Evolutionary conservation across 306 rosid species (phyloP), one percentile per base, ranked within the genome.

Genomic region (Acacia confusa): DNA sequence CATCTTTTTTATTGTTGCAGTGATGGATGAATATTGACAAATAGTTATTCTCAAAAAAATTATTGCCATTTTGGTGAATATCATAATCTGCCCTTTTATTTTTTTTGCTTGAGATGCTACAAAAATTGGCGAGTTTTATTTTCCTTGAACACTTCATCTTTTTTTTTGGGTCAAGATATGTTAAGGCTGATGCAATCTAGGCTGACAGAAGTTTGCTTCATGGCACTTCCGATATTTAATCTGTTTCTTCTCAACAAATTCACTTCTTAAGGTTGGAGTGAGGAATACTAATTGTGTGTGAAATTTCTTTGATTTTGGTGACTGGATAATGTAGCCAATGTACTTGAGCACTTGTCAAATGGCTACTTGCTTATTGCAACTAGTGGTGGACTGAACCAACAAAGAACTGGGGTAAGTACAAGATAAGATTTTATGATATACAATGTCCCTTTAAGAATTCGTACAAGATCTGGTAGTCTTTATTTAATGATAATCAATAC

Each of bases 321-420:
- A 82, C 47, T 25, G 69, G 77, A 85, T 72, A 72, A 84, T 85
- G 27, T 78, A 96, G 98, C 92, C 63, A 89, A 92, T 73, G 88
- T 86, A 74, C 81, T 64, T 12, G 92, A 93, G 85, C 85, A 78
- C 67, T 70, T 81, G 32, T 93, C 99, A 3, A 93, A 89, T 84
- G 99, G 98, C 32, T 96, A 96, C 87, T 87, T 93, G 86, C 97
- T 96, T 84, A 89, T 96, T 77, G 99, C 97, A 45, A 90, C 98
- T 27, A 96, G 99, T 78, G 99, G 99, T 80, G 99, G 99, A 53
- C 80, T 96, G 81, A 93, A 96, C 83, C 99, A 96, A 77, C 99
- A 96, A 85, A 86, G 99, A 88, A 96, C 97, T 38, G 99, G 99
- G 83, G 99, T 96, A 85, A 89, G 98, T 83, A 7, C 77, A 68